phyloP scores from a whole-genome alignment of 1,139 yeast genomes.

The Candida sojae region DNA sequence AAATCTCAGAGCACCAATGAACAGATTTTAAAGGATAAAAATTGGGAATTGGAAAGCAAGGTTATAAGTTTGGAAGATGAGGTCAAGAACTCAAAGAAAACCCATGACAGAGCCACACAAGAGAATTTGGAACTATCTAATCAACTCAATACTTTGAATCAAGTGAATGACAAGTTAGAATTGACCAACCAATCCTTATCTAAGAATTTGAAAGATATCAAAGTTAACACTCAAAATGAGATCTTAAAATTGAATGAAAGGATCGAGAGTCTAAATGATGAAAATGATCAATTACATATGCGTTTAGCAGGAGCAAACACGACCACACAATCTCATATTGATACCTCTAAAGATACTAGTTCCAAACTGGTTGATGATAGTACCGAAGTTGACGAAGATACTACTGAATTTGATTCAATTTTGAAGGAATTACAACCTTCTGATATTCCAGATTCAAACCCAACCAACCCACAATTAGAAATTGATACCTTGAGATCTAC shows the following conservation, averaged over 20 bases:
- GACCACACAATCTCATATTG: not conserved
- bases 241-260: slow-evolving; percentile 48
- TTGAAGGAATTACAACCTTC: slow-evolving; percentile 32
- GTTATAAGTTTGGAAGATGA: slow-evolving; percentile 54
- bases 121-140: slow-evolving; percentile 34
- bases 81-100: slow-evolving; percentile 24
- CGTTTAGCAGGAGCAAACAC: slow-evolving; percentile 25
- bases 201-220: slow-evolving; percentile 35
- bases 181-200: slow-evolving; percentile 41
- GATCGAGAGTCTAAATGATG: slow-evolving; percentile 62
- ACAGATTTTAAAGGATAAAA: slow-evolving; percentile 57
- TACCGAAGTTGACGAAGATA: slow-evolving; percentile 26
- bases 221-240: slow-evolving; percentile 37
- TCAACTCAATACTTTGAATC: slow-evolving; percentile 31
- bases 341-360: slow-evolving; percentile 14
- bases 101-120: slow-evolving; percentile 34
- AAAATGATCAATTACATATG: slow-evolving; percentile 56
- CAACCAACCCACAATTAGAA: slow-evolving; percentile 57
- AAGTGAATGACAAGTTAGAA: slow-evolving; percentile 52
- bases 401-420: slow-evolving; percentile 36
- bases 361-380: slow-evolving; percentile 9
- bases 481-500: slow-evolving; percentile 69
- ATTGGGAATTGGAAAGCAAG: slow-evolving; percentile 76
- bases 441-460: slow-evolving; percentile 36
- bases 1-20: slow-evolving; percentile 33